A percentile compares a stretch with the other conserved stretches of the same genome.
phyloP scores from a whole-genome alignment of 768 basidiomycete genomes.

The Lentinula edodes region DNA sequence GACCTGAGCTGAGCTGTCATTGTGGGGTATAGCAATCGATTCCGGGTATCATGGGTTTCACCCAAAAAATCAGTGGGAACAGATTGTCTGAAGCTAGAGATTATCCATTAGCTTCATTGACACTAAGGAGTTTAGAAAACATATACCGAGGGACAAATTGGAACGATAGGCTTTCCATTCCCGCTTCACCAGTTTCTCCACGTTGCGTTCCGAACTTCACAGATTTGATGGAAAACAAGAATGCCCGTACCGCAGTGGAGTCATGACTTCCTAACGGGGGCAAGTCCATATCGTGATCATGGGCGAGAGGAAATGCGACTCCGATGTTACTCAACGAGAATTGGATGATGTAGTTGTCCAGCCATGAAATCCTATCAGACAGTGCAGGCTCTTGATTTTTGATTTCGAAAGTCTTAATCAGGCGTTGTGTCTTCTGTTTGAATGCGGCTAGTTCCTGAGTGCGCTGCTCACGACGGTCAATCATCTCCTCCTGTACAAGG shows the following conservation, averaged over 20 bases:
- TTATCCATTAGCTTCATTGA: slow-evolving; percentile 8
- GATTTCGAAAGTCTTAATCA: slow-evolving; percentile 73
- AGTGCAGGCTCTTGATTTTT: slow-evolving; percentile 30
- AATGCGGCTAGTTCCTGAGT: slow-evolving; percentile 76
- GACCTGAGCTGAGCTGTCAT: slow-evolving; percentile 73
- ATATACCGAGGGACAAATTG: slow-evolving; percentile 75
- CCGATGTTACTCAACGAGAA: slow-evolving; percentile 66
- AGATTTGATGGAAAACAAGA: slow-evolving; percentile 78
- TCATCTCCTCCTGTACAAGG: slow-evolving; percentile 60
- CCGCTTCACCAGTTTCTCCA: slow-evolving; percentile 74
- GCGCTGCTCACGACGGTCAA: slow-evolving; percentile 68
- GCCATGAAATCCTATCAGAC: slow-evolving; percentile 40
- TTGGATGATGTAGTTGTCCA: slow-evolving; percentile 49
- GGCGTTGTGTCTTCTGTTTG: slow-evolving; percentile 69
- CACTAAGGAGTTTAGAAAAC: background rate
- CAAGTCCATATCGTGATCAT: slow-evolving; percentile 52
- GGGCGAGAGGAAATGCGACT: slow-evolving; percentile 82
- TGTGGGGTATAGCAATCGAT: slow-evolving; percentile 73
- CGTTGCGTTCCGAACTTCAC: slow-evolving; percentile 68
- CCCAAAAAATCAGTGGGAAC: slow-evolving; percentile 64
- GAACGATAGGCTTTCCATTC: slow-evolving; percentile 69
- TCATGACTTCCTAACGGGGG: slow-evolving; percentile 35
- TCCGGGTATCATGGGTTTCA: slow-evolving; percentile 60
- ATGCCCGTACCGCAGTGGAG: slow-evolving; percentile 57
- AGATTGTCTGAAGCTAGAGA: slow-evolving; percentile 75